Evolutionary conservation across 2,329 filamentous ascomycete species (phyloP).

Genomic region (Golovinomyces cichoracearum): DNA sequence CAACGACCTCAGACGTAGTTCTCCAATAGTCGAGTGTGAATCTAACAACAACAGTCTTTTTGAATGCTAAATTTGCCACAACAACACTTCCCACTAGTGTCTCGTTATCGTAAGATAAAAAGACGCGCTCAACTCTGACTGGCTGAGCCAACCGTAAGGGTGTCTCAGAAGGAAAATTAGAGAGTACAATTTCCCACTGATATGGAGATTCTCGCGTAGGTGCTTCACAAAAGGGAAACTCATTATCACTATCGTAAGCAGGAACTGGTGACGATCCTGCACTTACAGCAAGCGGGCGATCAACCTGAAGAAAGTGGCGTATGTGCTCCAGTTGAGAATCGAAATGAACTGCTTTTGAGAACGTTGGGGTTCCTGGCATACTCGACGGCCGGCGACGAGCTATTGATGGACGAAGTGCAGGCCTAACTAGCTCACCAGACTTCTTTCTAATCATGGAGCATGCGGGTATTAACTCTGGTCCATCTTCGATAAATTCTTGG

Average conservation of each 20-base stretch:
- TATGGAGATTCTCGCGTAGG: slow-evolving; percentile 24
- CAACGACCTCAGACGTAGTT: slow-evolving; percentile 78
- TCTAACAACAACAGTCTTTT: slow-evolving; percentile 68
- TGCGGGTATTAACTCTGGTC: slow-evolving; percentile 33
- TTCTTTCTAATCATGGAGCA: slow-evolving; percentile 95
- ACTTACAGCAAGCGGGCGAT: slow-evolving; percentile 85
- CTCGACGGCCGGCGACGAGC: slow-evolving; percentile 60
- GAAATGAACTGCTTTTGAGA: slow-evolving; percentile 93
- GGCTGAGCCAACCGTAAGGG: slow-evolving; percentile 36
- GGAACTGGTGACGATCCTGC: slow-evolving; percentile 80
- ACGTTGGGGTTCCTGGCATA: slow-evolving; percentile 92
- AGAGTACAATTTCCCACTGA: slow-evolving; percentile 68
- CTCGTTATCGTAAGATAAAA: slow-evolving; percentile 69
- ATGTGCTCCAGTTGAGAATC: slow-evolving; percentile 92
- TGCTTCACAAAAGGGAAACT: slow-evolving; percentile 57
- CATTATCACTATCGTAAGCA: slow-evolving; percentile 57
- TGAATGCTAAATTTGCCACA: slow-evolving; percentile 70
- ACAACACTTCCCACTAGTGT: slow-evolving; percentile 58
- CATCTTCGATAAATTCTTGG: slow-evolving; percentile 21
- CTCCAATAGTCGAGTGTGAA: slow-evolving; percentile 98
- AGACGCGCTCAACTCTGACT: slow-evolving; percentile 64
- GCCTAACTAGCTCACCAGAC: slow-evolving; percentile 85
- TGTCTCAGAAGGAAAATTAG: slow-evolving; percentile 54
- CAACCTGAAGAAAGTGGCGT: slow-evolving; percentile 79
- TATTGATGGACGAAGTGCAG: slow-evolving; percentile 57